These are phyloP conservation scores for Trichoderma guizhouense DNA, from an alignment of 2,329 filamentous ascomycete genomes.

Conservation along the genomic window DNA sequence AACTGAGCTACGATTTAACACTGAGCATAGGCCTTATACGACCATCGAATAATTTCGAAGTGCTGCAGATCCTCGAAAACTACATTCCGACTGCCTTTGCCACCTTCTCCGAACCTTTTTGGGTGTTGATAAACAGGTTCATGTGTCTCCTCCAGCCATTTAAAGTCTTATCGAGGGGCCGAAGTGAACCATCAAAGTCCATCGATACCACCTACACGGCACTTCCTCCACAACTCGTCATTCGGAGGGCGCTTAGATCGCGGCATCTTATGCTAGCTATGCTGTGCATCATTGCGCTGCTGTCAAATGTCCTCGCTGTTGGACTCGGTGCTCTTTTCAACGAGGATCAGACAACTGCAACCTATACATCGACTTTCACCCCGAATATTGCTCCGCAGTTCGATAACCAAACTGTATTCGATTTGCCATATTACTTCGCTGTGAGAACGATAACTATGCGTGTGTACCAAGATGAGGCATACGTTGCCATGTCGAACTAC, in stretches of 20 bases:
- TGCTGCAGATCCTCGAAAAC: constrained; percentile 39
- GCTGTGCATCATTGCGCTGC: constrained; percentile 46
- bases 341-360: constrained; percentile 25
- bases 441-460: background rate
- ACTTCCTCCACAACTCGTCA: constrained; percentile 50
- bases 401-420: constrained; percentile 22
- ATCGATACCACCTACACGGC: constrained; percentile 49
- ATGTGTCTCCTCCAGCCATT: constrained; percentile 55
- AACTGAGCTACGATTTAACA: no score
- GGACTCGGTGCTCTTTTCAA: constrained; percentile 50
- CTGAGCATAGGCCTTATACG: constrained; percentile 21
- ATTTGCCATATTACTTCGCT: background rate
- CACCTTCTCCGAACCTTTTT: constrained; percentile 55
- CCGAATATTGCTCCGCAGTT: constrained; percentile 22
- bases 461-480: constrained; percentile 26
- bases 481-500: constrained; percentile 44
- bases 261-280: constrained; percentile 44
- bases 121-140: constrained; percentile 52
- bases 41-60: constrained; percentile 32
- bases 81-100: constrained; percentile 55
- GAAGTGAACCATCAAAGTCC: constrained; percentile 33
- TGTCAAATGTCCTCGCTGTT: constrained; percentile 53
- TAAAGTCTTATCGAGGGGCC: constrained; percentile 44
- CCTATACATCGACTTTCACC: constrained; percentile 12
- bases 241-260: constrained; percentile 43